These are phyloP conservation scores for Kwoniella dejecticola DNA, from an alignment of 768 basidiomycete species.

Conservation along the genomic window DNA sequence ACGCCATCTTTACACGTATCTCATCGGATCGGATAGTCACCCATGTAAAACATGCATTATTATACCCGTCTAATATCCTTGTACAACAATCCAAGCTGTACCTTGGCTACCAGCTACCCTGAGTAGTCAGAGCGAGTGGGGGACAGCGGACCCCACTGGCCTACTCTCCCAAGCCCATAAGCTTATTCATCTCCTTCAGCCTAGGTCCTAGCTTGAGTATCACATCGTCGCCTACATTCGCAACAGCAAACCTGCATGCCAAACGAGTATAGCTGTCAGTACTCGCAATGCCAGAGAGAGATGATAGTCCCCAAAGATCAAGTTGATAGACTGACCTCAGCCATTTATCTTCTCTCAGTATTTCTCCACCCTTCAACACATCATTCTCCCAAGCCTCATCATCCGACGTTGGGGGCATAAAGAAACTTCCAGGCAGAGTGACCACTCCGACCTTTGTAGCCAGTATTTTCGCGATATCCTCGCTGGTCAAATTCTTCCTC, in stretches of 20 bases:
- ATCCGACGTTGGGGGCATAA: constrained; percentile 56
- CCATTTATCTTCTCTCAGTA: constrained; percentile 64
- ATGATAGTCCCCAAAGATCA: too few relatives aligned
- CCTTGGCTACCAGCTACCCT: too few relatives aligned
- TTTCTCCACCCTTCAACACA: constrained; percentile 30
- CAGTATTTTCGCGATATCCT: constrained; percentile 64
- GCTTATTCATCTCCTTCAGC: constrained; percentile 44
- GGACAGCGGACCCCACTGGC: neutral
- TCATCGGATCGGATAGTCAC: constrained; percentile 1
- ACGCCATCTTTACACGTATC: neutral
- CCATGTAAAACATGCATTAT: constrained; percentile 4
- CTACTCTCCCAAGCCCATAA: constrained; percentile 35
- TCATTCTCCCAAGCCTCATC: constrained; percentile 36
- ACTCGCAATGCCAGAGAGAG: neutral
- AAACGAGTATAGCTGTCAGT: neutral
- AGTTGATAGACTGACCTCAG: constrained; percentile 55
- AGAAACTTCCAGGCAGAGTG: constrained; percentile 68
- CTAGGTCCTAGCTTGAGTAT: constrained; percentile 46
- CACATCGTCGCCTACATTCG: constrained; percentile 70
- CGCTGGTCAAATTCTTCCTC: constrained; percentile 55
- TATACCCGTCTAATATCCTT: constrained; percentile 6
- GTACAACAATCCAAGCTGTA: too few relatives aligned
- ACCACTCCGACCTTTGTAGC: constrained; percentile 68
- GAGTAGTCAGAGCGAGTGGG: neutral
- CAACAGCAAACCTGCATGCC: constrained; percentile 67